Base-by-base conservation (phyloP, 2,329 filamentous ascomycete species). In the Xylaria sp. region DNA sequence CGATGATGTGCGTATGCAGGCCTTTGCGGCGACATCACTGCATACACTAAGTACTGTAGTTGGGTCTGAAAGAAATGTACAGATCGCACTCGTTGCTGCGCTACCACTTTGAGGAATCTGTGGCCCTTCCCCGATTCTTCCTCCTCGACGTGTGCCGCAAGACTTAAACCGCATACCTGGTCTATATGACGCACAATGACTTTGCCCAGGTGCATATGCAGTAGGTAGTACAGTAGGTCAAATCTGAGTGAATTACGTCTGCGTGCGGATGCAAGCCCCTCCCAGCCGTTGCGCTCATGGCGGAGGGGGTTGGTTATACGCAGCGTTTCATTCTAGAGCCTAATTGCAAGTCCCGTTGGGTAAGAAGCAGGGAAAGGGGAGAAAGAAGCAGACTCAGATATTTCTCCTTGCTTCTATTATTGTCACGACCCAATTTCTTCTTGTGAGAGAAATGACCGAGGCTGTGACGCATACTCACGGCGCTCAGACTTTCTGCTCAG, bases 1-100 rank as follows among this genome's bases (percentile, higher is more conserved):
- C 75, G 75, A 79, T 81, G 79, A 82, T 81, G 78, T 78, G 78
- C 80, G 79, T 79, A 72, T 68, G 71, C 72, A 73, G 71, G 71
- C 69, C 66, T 74, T 75, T 78, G 76, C 77, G 74, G 75, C 74
- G 73, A 75, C 75, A 77, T 76, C 75, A 74, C 73, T 75, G 71
- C 74, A 71, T 71, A 67, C 72, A 70, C 28, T 55, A 55, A 4
- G 52, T 33, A 55, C 8, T n/a, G 28, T n/a, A 64, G 68, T 72
- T 71, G 72, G 72, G 69, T 72, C 72, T 67, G 64, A 60, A 71
- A 23, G 41, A 55, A 20, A 20, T 20, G 49, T 58, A 58, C 41
- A 46, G 56, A 64, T 66, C 60, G 51, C 59, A 36, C 33, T 60
- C 66, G 54, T 60, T 54, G 31, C 54, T 57, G 55, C 63, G 59